A percentile compares a stretch with the other conserved stretches of the same genome.
phyloP scores from a whole-genome alignment of 495 filamentous ascomycete species.

The Podospora anserina region DNA sequence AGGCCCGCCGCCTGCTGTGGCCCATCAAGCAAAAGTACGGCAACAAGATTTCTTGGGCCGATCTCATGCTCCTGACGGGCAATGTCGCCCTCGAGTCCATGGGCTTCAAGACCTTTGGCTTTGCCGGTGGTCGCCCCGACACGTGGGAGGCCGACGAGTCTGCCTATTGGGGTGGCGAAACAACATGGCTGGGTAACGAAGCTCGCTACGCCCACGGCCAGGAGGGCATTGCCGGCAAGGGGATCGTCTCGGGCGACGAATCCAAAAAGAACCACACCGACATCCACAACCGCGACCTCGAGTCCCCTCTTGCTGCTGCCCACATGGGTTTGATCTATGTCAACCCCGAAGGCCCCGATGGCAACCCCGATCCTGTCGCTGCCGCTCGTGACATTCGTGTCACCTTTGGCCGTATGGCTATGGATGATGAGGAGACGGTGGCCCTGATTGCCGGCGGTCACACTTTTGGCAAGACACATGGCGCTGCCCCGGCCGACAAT shows the following conservation, averaged over 20 bases:
- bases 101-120: slow-evolving; percentile 70
- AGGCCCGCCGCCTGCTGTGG: slow-evolving; percentile 73
- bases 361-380: slow-evolving; percentile 62
- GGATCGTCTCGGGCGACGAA: slow-evolving; percentile 48
- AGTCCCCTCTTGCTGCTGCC: slow-evolving; percentile 60
- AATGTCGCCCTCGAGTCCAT: slow-evolving; percentile 74
- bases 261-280: slow-evolving; percentile 45
- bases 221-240: slow-evolving; percentile 41
- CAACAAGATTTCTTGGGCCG: slow-evolving; percentile 75
- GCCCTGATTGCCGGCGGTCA: slow-evolving; percentile 73
- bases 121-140: slow-evolving; percentile 65
- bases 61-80: slow-evolving; percentile 63
- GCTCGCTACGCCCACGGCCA: slow-evolving; percentile 57
- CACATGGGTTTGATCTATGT: slow-evolving; percentile 77
- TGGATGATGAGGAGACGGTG: slow-evolving; percentile 75
- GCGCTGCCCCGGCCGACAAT: slow-evolving; percentile 56
- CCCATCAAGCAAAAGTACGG: slow-evolving; percentile 80
- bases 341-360: slow-evolving; percentile 73
- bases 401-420: slow-evolving; percentile 72
- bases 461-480: slow-evolving; percentile 73
- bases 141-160: slow-evolving; percentile 69
- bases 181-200: slow-evolving; percentile 67
- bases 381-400: slow-evolving; percentile 64
- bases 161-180: slow-evolving; percentile 72
- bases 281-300: slow-evolving; percentile 59